Base-by-base conservation (phyloP, 371 early-diverging fungal genomes). In the Fennellomyces sp. region DNA sequence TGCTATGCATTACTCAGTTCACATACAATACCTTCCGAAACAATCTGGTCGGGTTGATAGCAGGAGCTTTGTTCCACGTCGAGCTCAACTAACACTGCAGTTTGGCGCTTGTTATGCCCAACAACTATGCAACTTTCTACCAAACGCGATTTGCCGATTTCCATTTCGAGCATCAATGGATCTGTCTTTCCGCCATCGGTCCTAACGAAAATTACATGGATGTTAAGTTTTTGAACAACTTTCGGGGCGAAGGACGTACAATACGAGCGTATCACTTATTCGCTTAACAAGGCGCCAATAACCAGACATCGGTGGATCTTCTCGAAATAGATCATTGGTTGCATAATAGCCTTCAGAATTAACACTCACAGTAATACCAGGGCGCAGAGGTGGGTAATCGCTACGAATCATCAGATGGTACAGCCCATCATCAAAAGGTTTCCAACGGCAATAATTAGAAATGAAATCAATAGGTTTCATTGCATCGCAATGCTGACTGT, bases 181-280 rank as follows among this genome's bases (percentile, higher is more conserved):
- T 71, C 70, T 1, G 72, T 68, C 58, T 77, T 77, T 60, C 74
- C 75, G 2, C 74, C 78, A 48, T 73, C 47, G 31, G n/a, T n/a
- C n/a, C n/a, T n/a, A n/a, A n/a, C n/a, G n/a, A n/a, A n/a, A n/a
- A n/a, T n/a, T n/a, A n/a, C n/a, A n/a, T n/a, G n/a, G n/a, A n/a
- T n/a, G n/a, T n/a, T n/a, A n/a, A n/a, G n/a, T n/a, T n/a, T n/a
- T n/a, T n/a, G n/a, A n/a, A n/a, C n/a, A n/a, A n/a, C n/a, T n/a
- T n/a, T n/a, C n/a, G n/a, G n/a, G n/a, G n/a, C n/a, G n/a, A n/a
- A n/a, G n/a, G n/a, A n/a, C n/a, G n/a, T 58, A 63, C 72, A 73
- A 65, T 13, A 68, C 45, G 6, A 73, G 17, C 0, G 57, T 62
- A 59, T 77, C 72, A 52, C 71, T 74, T 6, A 52, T 57, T n/a